Evolutionary conservation across 2,329 filamentous ascomycete genomes (phyloP).

Genomic region (Lasiodiplodia theobromae): DNA sequence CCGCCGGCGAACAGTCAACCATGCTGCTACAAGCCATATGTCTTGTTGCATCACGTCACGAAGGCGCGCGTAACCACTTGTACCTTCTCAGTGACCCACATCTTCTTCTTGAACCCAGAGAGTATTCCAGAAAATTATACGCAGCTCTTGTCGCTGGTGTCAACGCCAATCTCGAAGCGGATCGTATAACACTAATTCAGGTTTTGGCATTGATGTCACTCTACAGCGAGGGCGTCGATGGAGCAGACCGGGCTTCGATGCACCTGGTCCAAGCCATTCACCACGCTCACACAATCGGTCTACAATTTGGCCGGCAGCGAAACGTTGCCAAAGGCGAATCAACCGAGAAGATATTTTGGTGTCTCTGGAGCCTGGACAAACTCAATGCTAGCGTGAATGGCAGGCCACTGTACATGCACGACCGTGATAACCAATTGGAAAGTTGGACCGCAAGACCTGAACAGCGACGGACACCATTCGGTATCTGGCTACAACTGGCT

Average conservation of each 20-base stretch:
- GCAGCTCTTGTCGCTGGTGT: constrained; percentile 51
- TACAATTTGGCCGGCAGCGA: constrained; percentile 50
- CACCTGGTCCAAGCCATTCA: constrained; percentile 57
- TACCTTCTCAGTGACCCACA: constrained; percentile 45
- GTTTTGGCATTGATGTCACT: constrained; percentile 56
- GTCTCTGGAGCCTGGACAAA: constrained; percentile 57
- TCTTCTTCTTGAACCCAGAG: constrained; percentile 45
- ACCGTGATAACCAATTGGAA: constrained; percentile 55
- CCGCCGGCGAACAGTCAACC: constrained; percentile 45
- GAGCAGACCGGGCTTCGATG: constrained; percentile 56
- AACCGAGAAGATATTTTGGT: constrained; percentile 58
- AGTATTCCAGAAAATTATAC: constrained; percentile 55
- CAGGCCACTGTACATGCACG: constrained; percentile 56
- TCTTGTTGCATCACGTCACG: constrained; percentile 57
- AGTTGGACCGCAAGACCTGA: constrained; percentile 51
- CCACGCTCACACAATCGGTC: constrained; percentile 57
- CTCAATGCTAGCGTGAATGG: constrained; percentile 57
- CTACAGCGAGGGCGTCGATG: constrained; percentile 56
- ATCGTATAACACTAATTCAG: constrained; percentile 56
- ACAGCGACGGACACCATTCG: constrained; percentile 55
- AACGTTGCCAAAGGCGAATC: constrained; percentile 46
- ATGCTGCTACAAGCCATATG: constrained; percentile 56
- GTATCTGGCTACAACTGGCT: constrained; percentile 55
- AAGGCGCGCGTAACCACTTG: constrained; percentile 50
- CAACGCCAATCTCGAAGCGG: constrained; percentile 51